Conservation (phyloP, 2,329 filamentous ascomycete genomes). For the Parastagonospora avenae region DNA sequence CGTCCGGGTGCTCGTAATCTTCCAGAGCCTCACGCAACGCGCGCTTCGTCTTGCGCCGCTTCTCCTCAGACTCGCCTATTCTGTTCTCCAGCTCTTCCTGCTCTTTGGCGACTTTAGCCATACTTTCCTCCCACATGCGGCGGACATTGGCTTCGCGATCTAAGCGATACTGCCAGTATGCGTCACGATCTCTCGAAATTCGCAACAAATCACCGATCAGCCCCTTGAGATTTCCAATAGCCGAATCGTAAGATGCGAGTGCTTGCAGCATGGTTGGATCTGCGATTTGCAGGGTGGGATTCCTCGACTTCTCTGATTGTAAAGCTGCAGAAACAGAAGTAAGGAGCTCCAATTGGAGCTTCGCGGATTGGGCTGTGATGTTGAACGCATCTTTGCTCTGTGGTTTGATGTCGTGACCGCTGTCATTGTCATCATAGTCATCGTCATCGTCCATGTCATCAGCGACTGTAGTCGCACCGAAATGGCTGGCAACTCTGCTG, state of each 20-base stretch:
- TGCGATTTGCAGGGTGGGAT: slow-evolving; percentile 73
- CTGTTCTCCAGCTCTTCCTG: slow-evolving; percentile 89
- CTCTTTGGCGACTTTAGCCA: slow-evolving; percentile 94
- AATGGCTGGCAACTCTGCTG: slow-evolving; percentile 54
- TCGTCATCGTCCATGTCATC: slow-evolving; percentile 68
- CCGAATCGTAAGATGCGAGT: slow-evolving; percentile 82
- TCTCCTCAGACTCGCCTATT: slow-evolving; percentile 87
- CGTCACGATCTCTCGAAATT: slow-evolving; percentile 91
- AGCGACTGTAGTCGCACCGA: slow-evolving; percentile 58
- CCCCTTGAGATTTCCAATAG: slow-evolving; percentile 83
- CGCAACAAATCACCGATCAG: slow-evolving; percentile 85
- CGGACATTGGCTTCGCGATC: slow-evolving; percentile 91
- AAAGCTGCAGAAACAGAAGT: slow-evolving; percentile 84
- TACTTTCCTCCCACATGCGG: slow-evolving; percentile 96
- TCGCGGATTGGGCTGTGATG: slow-evolving; percentile 94
- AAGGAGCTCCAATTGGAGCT: slow-evolving; percentile 88
- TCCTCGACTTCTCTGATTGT: slow-evolving; percentile 70
- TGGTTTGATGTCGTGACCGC: slow-evolving; percentile 72
- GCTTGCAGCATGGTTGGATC: slow-evolving; percentile 79
- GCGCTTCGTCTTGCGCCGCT: slow-evolving; percentile 85
- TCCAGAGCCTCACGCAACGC: slow-evolving; percentile 86
- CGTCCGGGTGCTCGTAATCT: slow-evolving; percentile 45
- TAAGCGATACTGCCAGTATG: slow-evolving; percentile 94
- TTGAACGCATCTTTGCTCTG: slow-evolving; percentile 92
- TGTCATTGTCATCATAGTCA: slow-evolving; percentile 80